Evolutionary conservation across 1,284 basidiomycete species (phyloP).

Genomic region (Ustilago esculenta): DNA sequence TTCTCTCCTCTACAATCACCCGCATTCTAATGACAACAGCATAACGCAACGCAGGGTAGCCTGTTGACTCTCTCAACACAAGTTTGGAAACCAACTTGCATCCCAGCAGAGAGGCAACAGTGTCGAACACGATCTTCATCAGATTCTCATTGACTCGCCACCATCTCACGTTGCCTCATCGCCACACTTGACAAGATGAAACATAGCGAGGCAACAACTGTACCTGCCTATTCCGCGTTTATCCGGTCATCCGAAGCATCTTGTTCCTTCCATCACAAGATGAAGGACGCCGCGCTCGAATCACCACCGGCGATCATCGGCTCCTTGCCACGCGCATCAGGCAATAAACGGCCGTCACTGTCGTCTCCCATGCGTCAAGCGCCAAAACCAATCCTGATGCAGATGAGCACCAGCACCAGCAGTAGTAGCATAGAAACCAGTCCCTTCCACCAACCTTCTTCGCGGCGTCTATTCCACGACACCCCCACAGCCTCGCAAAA

Average conservation of each 20-base stretch:
- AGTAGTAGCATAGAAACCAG: slow-evolving; percentile 31
- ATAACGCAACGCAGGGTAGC: no score
- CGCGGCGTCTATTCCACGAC: slow-evolving; percentile 37
- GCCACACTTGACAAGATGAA: slow-evolving; percentile 1
- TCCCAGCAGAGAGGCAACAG: no score
- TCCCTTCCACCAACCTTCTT: slow-evolving; percentile 21
- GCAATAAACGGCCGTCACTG: slow-evolving; percentile 1
- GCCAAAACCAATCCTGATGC: slow-evolving; percentile 20
- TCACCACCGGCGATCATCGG: slow-evolving; percentile 22
- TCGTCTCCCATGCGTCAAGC: slow-evolving; percentile 7
- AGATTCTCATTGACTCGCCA: background rate
- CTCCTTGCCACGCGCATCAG: slow-evolving; percentile 6
- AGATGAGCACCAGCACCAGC: slow-evolving; percentile 18
- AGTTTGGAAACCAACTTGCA: no score
- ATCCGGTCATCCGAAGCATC: no score
- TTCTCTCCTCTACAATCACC: no score
- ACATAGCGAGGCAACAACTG: background rate
- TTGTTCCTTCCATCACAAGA: background rate
- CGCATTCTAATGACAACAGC: no score
- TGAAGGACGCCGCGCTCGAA: slow-evolving; percentile 10
- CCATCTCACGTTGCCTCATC: background rate
- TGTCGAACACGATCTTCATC: no score
- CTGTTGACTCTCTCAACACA: no score
- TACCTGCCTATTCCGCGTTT: background rate
- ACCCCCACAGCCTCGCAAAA: slow-evolving; percentile 16